Conservation (phyloP, 2,329 filamentous ascomycete genomes). For the Teratosphaeriaceae sp. region DNA sequence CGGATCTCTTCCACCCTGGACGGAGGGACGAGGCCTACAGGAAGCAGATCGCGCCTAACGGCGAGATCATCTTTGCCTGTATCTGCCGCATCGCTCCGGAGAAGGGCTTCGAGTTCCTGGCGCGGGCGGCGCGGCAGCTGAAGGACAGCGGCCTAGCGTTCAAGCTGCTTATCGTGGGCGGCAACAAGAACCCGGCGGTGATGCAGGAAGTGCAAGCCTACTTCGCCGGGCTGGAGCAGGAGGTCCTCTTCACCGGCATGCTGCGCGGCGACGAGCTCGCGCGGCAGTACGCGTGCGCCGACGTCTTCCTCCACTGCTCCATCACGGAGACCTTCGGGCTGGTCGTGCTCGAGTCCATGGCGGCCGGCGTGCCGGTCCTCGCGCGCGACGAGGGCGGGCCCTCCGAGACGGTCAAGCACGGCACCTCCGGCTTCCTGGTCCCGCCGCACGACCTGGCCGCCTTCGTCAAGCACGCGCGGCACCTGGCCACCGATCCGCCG, state of each 20-base stretch:
- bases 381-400: slow-evolving; percentile 64
- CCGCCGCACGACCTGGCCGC: slow-evolving; percentile 51
- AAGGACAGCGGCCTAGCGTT: slow-evolving; percentile 51
- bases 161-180: slow-evolving; percentile 61
- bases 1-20: slow-evolving; percentile 52
- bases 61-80: slow-evolving; percentile 59
- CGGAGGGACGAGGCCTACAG: slow-evolving; percentile 49
- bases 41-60: slow-evolving; percentile 50
- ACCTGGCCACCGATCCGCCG: slow-evolving; percentile 41
- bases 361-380: slow-evolving; percentile 61
- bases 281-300: slow-evolving; percentile 60
- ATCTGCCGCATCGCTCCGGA: slow-evolving; percentile 63
- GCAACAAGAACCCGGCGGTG: slow-evolving; percentile 58
- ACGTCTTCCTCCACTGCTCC: slow-evolving; percentile 66
- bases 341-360: slow-evolving; percentile 65
- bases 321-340: slow-evolving; percentile 67
- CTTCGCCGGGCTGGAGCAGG: slow-evolving; percentile 49
- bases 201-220: slow-evolving; percentile 55
- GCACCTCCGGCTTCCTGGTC: slow-evolving; percentile 54
- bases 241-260: slow-evolving; percentile 62
- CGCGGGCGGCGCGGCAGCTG: slow-evolving; percentile 49
- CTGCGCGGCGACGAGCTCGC: slow-evolving; percentile 55
- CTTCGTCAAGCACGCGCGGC: slow-evolving; percentile 50
- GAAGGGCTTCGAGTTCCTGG: slow-evolving; percentile 64
- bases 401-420: slow-evolving; percentile 58